Percentiles rank a stretch among this genome's conserved stretches.
phyloP scores from a whole-genome alignment of 371 early-diverging fungal species.

The Mucor mucedo region DNA sequence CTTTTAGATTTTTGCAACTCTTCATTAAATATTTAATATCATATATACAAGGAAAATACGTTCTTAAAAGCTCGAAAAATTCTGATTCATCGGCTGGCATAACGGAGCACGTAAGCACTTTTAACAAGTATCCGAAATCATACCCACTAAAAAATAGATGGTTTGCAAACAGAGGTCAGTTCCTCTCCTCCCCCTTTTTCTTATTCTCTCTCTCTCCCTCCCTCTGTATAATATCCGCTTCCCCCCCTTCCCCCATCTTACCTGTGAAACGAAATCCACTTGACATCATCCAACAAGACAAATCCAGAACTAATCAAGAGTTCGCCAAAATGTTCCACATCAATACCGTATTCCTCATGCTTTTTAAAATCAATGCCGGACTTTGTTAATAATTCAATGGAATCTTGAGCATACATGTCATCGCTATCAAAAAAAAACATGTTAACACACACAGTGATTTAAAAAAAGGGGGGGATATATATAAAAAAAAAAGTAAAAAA shows the following conservation, averaged over 20 bases:
- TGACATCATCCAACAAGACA: slow-evolving; percentile 91
- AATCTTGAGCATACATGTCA: slow-evolving; percentile 99
- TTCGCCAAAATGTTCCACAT: slow-evolving; percentile 97
- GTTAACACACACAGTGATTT: too few species aligned
- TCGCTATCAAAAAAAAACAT: slow-evolving; percentile 52
- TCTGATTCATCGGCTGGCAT: slow-evolving; percentile 94
- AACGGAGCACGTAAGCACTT: slow-evolving; percentile 90
- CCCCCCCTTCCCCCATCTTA: slow-evolving; percentile 30
- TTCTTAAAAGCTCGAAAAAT: slow-evolving; percentile 93
- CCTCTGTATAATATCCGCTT: too few species aligned
- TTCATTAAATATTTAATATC: slow-evolving; percentile 99
- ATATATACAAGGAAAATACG: slow-evolving; percentile 98
- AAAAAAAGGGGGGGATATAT: not conserved
- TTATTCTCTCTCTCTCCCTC: too few species aligned
- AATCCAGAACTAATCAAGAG: slow-evolving; percentile 97
- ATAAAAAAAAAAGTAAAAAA: not conserved
- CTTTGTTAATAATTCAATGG: slow-evolving; percentile 95
- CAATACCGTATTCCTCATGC: slow-evolving; percentile 98
- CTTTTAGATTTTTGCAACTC: slow-evolving; percentile 94
- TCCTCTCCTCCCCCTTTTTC: too few species aligned
- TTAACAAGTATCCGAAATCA: slow-evolving; percentile 99
- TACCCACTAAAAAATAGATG: slow-evolving; percentile 78
- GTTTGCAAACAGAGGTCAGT: not conserved
- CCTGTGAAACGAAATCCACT: slow-evolving; percentile 99
- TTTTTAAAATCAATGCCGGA: slow-evolving; percentile 99